Conservation (phyloP, 257 asterid genomes). For the Plectranthus barbatus region DNA sequence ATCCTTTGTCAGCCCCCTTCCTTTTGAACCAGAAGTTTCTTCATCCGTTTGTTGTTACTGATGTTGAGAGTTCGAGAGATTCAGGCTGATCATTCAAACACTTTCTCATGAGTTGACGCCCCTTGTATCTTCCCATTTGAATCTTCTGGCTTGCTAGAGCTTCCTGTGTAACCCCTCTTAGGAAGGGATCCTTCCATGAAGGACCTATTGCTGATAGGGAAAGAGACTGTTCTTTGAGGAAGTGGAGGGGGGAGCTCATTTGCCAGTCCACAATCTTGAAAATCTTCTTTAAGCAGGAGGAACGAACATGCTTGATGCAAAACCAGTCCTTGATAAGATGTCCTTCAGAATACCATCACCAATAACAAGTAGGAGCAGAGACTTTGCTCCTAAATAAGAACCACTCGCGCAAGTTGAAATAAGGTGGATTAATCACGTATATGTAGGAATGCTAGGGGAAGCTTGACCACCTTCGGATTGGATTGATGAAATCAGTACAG, state of each 20-base stretch:
- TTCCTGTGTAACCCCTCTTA: constrained; percentile 55
- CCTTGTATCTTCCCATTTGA: constrained; percentile 45
- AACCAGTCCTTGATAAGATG: constrained; percentile 81
- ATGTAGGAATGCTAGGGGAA: constrained; percentile 83
- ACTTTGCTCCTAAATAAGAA: constrained; percentile 81
- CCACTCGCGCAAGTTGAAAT: constrained; percentile 94
- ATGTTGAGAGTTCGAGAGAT: too few species aligned
- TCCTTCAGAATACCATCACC: constrained; percentile 94
- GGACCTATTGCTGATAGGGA: constrained; percentile 60
- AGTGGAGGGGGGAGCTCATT: constrained; percentile 96
- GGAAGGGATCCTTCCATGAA: constrained; percentile 48
- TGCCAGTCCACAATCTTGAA: constrained; percentile 97
- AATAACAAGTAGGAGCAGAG: constrained; percentile 78
- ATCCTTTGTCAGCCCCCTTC: too few species aligned
- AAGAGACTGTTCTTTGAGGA: constrained; percentile 87
- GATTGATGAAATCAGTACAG: constrained; percentile 77
- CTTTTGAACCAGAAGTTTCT: too few species aligned
- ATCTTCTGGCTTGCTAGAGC: constrained; percentile 66
- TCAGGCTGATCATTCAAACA: constrained; percentile 88
- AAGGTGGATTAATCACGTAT: constrained; percentile 89
- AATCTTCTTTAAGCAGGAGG: constrained; percentile 86
- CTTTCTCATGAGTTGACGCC: constrained; percentile 65
- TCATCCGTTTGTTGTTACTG: too few species aligned
- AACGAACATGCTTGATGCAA: constrained; percentile 68
- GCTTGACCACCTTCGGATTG: constrained; percentile 91